Evolutionary conservation across 2,329 filamentous ascomycete genomes (phyloP).

Genomic region (Kalmusia sp.): DNA sequence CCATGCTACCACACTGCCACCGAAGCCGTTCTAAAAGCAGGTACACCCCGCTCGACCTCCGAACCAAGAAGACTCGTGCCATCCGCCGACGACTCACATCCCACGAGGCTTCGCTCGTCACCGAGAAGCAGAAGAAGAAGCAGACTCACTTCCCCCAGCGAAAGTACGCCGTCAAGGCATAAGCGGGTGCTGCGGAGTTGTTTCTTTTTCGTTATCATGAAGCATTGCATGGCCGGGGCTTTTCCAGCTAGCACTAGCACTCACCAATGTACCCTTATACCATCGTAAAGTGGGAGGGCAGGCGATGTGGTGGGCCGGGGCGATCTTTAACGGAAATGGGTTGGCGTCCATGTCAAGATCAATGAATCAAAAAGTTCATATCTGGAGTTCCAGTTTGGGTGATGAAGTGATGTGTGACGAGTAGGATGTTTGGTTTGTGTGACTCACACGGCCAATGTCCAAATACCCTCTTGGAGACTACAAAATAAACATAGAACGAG

Average conservation of each 20-base stretch:
- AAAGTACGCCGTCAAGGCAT: conserved; percentile 98
- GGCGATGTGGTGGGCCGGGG: conserved; percentile 38
- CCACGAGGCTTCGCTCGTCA: conserved; percentile 82
- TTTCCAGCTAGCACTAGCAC: conserved; percentile 46
- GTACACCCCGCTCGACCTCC: conserved; percentile 96
- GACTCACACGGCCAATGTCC: neutral
- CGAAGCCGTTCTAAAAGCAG: conserved; percentile 23
- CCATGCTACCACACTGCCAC: neutral
- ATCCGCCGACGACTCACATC: conserved; percentile 94
- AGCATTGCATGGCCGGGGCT: conserved; percentile 51
- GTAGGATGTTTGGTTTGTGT: neutral
- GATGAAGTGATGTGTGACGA: conserved; percentile 19
- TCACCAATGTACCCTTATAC: conserved; percentile 50
- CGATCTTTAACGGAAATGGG: conserved; percentile 44
- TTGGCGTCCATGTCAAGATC: conserved; percentile 50
- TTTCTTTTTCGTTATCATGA: conserved; percentile 48
- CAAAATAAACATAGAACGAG: too few species aligned
- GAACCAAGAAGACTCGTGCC: conserved; percentile 96
- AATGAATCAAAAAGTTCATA: conserved; percentile 50
- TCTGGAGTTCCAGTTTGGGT: conserved; percentile 28
- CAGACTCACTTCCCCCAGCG: conserved; percentile 95
- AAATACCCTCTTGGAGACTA: too few species aligned
- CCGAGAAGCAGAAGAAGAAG: conserved; percentile 98
- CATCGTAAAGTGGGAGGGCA: conserved; percentile 39
- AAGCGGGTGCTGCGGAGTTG: conserved; percentile 39